Percentiles rank a stretch among this genome's conserved stretches.
Evolutionary conservation across 495 filamentous ascomycete genomes (phyloP).

Genomic region (Penicillium coffeae): DNA sequence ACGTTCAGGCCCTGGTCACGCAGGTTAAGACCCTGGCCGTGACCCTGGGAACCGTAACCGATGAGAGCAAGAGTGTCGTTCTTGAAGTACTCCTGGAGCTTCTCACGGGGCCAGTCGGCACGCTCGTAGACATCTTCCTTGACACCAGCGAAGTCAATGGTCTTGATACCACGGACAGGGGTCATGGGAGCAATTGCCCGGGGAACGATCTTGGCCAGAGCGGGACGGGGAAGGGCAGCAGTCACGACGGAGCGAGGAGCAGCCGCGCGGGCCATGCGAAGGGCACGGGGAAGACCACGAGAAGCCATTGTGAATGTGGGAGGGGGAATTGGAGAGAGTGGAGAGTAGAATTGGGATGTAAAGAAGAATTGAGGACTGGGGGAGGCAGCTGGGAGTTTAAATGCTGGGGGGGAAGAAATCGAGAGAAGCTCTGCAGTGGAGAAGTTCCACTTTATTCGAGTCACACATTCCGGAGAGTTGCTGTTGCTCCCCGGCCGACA

Average conservation of each 20-base stretch:
- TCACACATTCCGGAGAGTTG: conserved; percentile 35
- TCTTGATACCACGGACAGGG: conserved; percentile 47
- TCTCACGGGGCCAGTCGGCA: conserved; percentile 96
- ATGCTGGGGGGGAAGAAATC: conserved; percentile 5
- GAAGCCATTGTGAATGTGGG: conserved; percentile 75
- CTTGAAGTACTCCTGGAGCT: conserved; percentile 99
- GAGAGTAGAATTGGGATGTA: conserved; percentile 19
- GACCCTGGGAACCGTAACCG: conserved; percentile 97
- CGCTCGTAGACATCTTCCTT: conserved; percentile 97
- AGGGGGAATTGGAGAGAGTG: conserved; percentile 16
- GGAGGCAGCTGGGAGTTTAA: conserved; percentile 20
- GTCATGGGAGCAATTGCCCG: conserved; percentile 53
- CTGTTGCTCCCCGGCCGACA: conserved; percentile 37
- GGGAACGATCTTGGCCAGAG: conserved; percentile 35
- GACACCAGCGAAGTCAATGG: conserved; percentile 81
- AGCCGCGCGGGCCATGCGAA: conserved; percentile 71
- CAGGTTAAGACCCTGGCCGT: conserved; percentile 98
- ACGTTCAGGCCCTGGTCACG: conserved; percentile 99
- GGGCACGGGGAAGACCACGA: conserved; percentile 73
- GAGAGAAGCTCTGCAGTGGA: conserved; percentile 2
- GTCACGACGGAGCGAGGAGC: conserved; percentile 51
- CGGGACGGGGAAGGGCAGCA: conserved; percentile 42
- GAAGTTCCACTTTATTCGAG: conserved; percentile 8
- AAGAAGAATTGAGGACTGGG: conserved; percentile 17
- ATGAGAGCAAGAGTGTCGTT: conserved; percentile 98